Base-by-base conservation (phyloP, 2,329 filamentous ascomycete species). In the Fusarium sp. region DNA sequence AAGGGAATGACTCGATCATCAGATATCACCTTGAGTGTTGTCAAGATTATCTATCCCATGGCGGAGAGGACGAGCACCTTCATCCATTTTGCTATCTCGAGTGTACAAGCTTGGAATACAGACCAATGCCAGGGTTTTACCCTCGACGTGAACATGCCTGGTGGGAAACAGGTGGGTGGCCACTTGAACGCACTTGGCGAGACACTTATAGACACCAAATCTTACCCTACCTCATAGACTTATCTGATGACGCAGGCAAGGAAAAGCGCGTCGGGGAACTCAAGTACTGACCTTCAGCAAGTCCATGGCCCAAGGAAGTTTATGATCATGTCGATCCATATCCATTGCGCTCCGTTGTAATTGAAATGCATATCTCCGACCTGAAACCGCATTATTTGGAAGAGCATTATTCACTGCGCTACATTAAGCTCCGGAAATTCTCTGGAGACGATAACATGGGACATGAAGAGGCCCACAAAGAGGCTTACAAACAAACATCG, bases 381-480 rank as follows among this genome's bases (percentile, higher is more conserved):
- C 3, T 39, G 6, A 8, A 24, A 24, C n/a, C n/a, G 17, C 2
- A 0, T 12, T 15, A 44, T 2, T 14, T 45, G 3, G 42, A 45
- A 47, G 44, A 47, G 5, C 6, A 0, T 0, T 28, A 47, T 3
- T 47, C 18, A 22, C 24, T 22, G 0, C 7, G 3, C 18, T 47
- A 28, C 24, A 28, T 47, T 0, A 5, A 3, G 5, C 44, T 47
- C 0, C 44, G 24, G 8, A 47, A 28, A 3, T 47, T 7, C 24
- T 28, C 44, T 7, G 24, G 44, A 3, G 12, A 7, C 18, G 18
- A 15, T 4, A 47, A 28, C 44, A 28, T 47, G 44, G 18, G 18
- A 10, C 24, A 47, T 28, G 12, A 47, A 4, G 44, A 11, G 18
- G 24, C 44, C 0, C 24, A 47, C 4, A 20, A 15, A 22, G 44